phyloP scores from a whole-genome alignment of 768 basidiomycete species.

The Suillus subaureus region DNA sequence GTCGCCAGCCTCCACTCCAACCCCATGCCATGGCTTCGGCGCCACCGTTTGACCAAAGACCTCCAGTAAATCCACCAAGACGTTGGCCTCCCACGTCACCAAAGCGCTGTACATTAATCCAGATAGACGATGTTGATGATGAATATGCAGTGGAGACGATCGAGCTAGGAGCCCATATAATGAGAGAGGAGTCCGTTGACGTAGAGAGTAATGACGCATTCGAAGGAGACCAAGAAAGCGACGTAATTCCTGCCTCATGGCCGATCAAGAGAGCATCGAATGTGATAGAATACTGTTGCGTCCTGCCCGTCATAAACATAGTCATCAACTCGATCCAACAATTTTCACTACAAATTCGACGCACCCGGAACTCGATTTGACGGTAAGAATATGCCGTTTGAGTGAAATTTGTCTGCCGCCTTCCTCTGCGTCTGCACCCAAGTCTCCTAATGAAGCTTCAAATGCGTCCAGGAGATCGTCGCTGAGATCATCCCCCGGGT shows the following conservation, averaged over 20 bases:
- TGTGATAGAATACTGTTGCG: conserved; percentile 70
- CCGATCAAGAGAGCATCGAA: conserved; percentile 95
- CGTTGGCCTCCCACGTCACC: conserved; percentile 94
- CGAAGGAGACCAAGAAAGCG: conserved; percentile 77
- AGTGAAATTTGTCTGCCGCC: conserved; percentile 86
- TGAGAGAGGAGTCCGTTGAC: conserved; percentile 93
- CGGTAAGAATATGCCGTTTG: conserved; percentile 78
- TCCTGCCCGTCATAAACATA: conserved; percentile 28
- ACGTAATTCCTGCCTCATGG: conserved; percentile 94
- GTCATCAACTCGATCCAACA: conserved; percentile 5
- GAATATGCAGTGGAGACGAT: conserved; percentile 40
- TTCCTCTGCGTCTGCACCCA: conserved; percentile 67
- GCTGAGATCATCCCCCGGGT: conserved; percentile 38
- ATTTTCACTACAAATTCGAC: conserved; percentile 13
- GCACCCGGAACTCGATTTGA: conserved; percentile 53
- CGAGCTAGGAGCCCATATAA: conserved; percentile 87
- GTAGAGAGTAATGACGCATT: conserved; percentile 74
- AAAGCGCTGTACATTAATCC: conserved; percentile 90
- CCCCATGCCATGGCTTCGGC: conserved; percentile 80
- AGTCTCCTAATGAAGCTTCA: conserved; percentile 75
- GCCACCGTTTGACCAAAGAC: conserved; percentile 71
- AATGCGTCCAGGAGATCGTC: conserved; percentile 88
- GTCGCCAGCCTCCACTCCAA: conserved; percentile 93
- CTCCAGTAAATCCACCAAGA: conserved; percentile 91
- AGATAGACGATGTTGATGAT: conserved; percentile 59